Base-by-base conservation (phyloP, 306 rosid species). In the Mucuna pruriens region DNA sequence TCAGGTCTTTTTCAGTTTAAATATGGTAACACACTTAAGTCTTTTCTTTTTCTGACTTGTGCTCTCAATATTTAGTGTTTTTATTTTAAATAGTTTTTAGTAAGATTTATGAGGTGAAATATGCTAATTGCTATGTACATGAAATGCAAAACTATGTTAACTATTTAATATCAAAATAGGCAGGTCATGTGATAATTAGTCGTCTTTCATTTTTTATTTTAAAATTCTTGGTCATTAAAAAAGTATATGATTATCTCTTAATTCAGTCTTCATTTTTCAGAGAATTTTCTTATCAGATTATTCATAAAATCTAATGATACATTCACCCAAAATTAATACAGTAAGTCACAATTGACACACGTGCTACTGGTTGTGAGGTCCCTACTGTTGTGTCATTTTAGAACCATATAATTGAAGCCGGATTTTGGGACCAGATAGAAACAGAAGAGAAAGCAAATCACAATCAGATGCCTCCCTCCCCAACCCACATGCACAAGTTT, bases 401-500 rank as follows among this genome's bases (percentile, higher is more conserved):
- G 75, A 84, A 44, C 22, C 61, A 84, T 52, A 52, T 52, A 52
- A 72, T 66, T 69, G 36, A 67, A 16, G 65, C 39, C 36, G 57
- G 84, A 78, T 80, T 26, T 75, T 80, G 38, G 81, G 79, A 78
- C 76, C 90, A 85, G 74, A 82, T 9, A 1, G 9, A 33, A 85
- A 75, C 64, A 71, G 70, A 26, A 49, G 78, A 70, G 9, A 80
- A 40, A 79, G 79, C 86, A 82, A 17, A 71, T 71, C 84, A 81
- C 58, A 76, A 68, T 81, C 74, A 85, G 83, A 78, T 80, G 11
- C 68, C 79, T 75, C 75, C 68, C 79, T 75, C 75, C 81, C 55
- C 82, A 78, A 75, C 64, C 86, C 88, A 84, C 87, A 86, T 76
- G 88, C 88, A 74, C 7, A 33, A 72, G 81, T 77, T 87, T 80